Conservation (phyloP, 345 rosid genomes). For the Salix koriyanagi region DNA sequence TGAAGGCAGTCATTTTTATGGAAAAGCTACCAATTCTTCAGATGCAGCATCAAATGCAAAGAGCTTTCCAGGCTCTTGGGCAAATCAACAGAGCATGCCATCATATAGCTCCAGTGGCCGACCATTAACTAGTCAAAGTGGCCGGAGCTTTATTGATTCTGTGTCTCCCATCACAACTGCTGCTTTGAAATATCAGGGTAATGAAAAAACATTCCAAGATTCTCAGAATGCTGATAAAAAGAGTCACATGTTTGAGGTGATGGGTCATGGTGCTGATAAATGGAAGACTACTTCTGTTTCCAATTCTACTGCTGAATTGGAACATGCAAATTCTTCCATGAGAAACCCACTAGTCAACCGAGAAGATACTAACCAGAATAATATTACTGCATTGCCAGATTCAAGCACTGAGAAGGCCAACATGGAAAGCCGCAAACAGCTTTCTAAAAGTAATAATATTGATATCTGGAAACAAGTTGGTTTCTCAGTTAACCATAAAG, state of each 20-base stretch:
- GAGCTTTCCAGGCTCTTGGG: conserved; percentile 32
- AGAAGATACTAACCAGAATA: conserved; percentile 38
- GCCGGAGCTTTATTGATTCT: conserved; percentile 43
- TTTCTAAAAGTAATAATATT: conserved; percentile 28
- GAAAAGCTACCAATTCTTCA: conserved; percentile 35
- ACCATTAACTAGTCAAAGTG: conserved; percentile 32
- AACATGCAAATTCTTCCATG: conserved; percentile 29
- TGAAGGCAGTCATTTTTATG: conserved; percentile 38
- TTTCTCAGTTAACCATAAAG: conserved; percentile 32
- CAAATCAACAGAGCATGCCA: conserved; percentile 26
- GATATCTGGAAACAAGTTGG: conserved; percentile 47
- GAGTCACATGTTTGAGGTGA: conserved; percentile 22
- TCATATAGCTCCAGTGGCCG: conserved; percentile 30
- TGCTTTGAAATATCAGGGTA: conserved; percentile 24
- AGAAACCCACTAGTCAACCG: conserved; percentile 35
- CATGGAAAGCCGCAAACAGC: conserved; percentile 38
- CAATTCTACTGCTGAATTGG: conserved; percentile 27
- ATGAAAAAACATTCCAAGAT: conserved; percentile 34
- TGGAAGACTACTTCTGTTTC: conserved; percentile 35
- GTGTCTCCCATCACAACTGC: conserved; percentile 15
- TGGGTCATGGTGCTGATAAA: conserved; percentile 18
- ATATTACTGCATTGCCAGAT: conserved; percentile 28
- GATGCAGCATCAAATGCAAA: conserved; percentile 35
- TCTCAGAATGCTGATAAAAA: conserved; percentile 22
- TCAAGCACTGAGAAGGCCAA: conserved; percentile 28